A percentile compares a stretch with the other conserved stretches of the same genome.
These are phyloP conservation scores for Teratosphaeria pseudoeucalypti DNA, from an alignment of 2,329 filamentous ascomycete genomes.

Conservation along the genomic window DNA sequence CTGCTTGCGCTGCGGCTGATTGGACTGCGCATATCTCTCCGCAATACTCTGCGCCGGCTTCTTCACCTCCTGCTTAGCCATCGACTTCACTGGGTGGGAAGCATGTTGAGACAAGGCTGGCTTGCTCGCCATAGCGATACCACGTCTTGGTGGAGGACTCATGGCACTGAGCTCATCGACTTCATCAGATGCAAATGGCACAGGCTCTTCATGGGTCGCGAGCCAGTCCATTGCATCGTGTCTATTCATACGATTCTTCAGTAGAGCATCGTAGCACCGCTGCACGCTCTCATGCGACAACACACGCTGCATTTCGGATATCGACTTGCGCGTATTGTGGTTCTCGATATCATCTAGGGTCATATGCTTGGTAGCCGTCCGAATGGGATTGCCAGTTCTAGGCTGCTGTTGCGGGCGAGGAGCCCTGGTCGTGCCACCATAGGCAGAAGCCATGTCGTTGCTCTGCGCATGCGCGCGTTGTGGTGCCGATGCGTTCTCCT, in stretches of 20 bases:
- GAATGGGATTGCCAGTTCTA: background rate
- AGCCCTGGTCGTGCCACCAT: constrained; percentile 20
- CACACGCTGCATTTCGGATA: constrained; percentile 42
- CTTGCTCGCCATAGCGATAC: constrained; percentile 13
- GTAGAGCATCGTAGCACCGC: constrained; percentile 41
- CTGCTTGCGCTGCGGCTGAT: constrained; percentile 11
- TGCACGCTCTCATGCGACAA: constrained; percentile 38
- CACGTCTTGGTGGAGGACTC: constrained; percentile 15
- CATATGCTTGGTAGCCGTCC: constrained; percentile 24
- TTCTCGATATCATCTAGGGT: constrained; percentile 43
- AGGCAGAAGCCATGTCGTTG: constrained; percentile 36
- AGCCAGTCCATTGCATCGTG: constrained; percentile 45
- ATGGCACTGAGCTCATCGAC: constrained; percentile 16
- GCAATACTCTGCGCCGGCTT: constrained; percentile 46
- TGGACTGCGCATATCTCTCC: constrained; percentile 20
- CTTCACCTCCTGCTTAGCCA: constrained; percentile 47
- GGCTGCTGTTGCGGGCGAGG: constrained; percentile 8
- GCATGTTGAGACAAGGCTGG: constrained; percentile 5
- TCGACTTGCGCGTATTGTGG: constrained; percentile 38
- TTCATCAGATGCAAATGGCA: constrained; percentile 5
- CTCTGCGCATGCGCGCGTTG: background rate
- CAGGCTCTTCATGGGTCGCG: constrained; percentile 23
- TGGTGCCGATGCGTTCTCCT: constrained; percentile 3
- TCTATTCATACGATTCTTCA: constrained; percentile 41
- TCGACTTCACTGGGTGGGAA: constrained; percentile 26